These are phyloP conservation scores for Fusarium sp. DNA, from an alignment of 2,329 filamentous ascomycete species.

Conservation along the genomic window DNA sequence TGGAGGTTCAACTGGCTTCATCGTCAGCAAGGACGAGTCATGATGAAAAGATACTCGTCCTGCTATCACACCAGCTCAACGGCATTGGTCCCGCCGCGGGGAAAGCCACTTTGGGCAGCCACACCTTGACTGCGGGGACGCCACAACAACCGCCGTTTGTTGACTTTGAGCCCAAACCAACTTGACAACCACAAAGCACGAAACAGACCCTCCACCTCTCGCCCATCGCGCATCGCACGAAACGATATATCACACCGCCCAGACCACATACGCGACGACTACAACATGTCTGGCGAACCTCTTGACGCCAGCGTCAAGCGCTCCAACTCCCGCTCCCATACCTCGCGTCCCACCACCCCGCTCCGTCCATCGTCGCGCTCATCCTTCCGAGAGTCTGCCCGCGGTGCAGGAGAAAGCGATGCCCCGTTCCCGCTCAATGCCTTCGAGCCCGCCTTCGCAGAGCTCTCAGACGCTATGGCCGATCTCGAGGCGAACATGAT, in stretches of 20 bases:
- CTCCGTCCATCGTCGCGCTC: constrained; percentile 90
- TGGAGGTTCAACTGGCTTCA: not conserved
- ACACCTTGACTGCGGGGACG: constrained; percentile 27
- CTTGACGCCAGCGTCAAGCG: constrained; percentile 49
- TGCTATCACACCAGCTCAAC: constrained; percentile 4
- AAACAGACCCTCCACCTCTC: not conserved
- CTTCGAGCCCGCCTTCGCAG: constrained; percentile 91
- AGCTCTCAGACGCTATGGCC: constrained; percentile 92
- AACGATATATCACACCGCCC: not conserved
- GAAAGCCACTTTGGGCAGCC: constrained; percentile 29
- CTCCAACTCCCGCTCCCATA: constrained; percentile 71
- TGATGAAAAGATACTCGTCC: not conserved
- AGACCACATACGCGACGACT: not conserved
- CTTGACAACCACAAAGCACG: constrained; percentile 11
- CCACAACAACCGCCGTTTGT: constrained; percentile 32
- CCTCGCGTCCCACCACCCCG: constrained; percentile 89
- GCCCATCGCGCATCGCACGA: not conserved
- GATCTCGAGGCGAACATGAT: constrained; percentile 98
- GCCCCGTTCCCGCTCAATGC: constrained; percentile 78
- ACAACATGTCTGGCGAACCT: constrained; percentile 44
- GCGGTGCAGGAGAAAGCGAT: constrained; percentile 62
- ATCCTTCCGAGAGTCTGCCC: constrained; percentile 83
- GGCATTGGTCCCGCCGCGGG: not conserved
- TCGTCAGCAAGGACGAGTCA: not conserved
- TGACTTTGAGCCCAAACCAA: constrained; percentile 29